Evolutionary conservation across 1,284 basidiomycete genomes (phyloP).

Genomic region (Hemileia vastatrix): DNA sequence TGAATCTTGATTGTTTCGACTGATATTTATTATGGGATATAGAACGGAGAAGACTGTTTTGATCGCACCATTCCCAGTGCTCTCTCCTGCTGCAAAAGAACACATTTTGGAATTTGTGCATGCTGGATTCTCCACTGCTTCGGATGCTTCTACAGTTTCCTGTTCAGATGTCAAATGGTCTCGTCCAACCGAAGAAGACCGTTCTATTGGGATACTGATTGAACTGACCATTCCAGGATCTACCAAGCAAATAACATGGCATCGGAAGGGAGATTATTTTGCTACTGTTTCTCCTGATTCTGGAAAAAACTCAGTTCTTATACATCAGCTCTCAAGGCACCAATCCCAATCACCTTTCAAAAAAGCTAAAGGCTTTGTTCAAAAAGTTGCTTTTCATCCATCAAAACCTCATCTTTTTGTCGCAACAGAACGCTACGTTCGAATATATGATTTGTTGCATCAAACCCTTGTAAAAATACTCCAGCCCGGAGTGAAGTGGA

Average conservation of each 20-base stretch:
- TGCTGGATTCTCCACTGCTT: conserved; percentile 42
- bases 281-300: conserved; percentile 61
- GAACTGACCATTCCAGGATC: conserved; percentile 57
- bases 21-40: not conserved
- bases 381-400: conserved; percentile 90
- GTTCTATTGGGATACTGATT: conserved; percentile 50
- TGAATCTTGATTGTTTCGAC: not conserved
- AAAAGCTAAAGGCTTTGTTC: conserved; percentile 79
- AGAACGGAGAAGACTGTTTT: not conserved
- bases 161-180: conserved; percentile 50
- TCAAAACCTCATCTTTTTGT: conserved; percentile 92
- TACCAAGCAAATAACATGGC: conserved; percentile 80
- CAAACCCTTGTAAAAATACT: conserved; percentile 89
- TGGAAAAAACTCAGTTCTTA: conserved; percentile 68
- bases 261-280: conserved; percentile 89
- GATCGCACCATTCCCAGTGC: conserved; percentile 22
- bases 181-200: conserved; percentile 48
- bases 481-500: conserved; percentile 88
- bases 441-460: conserved; percentile 86
- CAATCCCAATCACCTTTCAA: conserved; percentile 97
- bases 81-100: conserved; percentile 49
- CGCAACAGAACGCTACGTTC: conserved; percentile 94
- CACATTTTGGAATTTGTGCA: conserved; percentile 35
- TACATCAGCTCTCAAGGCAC: conserved; percentile 85
- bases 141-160: conserved; percentile 38